phyloP scores from a whole-genome alignment of 108 stramenopile species.

The Conticribra guillardii region DNA sequence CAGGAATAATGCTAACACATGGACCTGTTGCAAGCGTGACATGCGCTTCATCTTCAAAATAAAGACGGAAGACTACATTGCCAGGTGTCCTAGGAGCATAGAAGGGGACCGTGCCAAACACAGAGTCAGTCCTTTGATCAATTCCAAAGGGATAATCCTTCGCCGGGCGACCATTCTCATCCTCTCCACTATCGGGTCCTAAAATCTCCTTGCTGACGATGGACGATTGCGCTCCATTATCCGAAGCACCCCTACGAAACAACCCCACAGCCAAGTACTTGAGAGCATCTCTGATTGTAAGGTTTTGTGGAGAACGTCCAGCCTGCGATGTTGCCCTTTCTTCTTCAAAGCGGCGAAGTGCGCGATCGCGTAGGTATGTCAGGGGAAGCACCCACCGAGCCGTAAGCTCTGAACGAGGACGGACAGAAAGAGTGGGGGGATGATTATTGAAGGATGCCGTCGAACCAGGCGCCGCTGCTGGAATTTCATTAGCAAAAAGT shows the following conservation, averaged over 20 bases:
- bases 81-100: conserved; percentile 88
- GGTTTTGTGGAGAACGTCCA: conserved; percentile 48
- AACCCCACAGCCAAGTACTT: conserved; percentile 71
- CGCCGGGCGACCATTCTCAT: conserved; percentile 28
- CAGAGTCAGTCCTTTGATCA: conserved; percentile 51
- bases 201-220: conserved; percentile 83
- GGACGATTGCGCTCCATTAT: conserved; percentile 73
- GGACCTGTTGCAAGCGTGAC: conserved; percentile 83
- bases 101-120: conserved; percentile 84
- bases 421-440: conserved; percentile 47
- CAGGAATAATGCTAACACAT: conserved; percentile 61
- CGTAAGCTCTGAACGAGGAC: conserved; percentile 72
- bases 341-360: conserved; percentile 34
- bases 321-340: background rate
- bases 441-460: conserved; percentile 17
- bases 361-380: conserved; percentile 61
- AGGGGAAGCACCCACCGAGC: conserved; percentile 85
- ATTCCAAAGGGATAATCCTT: conserved; percentile 66
- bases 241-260: conserved; percentile 81
- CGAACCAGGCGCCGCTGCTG: conserved; percentile 3
- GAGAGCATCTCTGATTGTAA: conserved; percentile 68
- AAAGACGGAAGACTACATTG: conserved; percentile 87
- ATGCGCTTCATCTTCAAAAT: conserved; percentile 76
- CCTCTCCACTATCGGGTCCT: conserved; percentile 15
- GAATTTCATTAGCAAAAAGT: conserved; percentile 65